Conservation (phyloP, 2,329 filamentous ascomycete genomes). For the Microthyrium microscopicum region DNA sequence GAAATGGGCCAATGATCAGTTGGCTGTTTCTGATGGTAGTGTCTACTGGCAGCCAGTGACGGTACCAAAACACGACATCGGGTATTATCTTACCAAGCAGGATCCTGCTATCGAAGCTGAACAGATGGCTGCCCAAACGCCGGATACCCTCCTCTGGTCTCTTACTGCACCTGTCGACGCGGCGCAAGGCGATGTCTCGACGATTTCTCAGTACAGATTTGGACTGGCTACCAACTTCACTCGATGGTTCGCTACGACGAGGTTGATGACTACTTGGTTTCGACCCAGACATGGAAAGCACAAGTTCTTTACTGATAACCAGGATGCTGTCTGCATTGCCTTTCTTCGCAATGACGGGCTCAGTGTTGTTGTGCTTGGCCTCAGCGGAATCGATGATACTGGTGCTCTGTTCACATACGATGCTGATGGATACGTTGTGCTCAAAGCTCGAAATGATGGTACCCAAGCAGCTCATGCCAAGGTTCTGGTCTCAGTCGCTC, state of each 20-base stretch:
- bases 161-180: slow-evolving; percentile 39
- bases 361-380: slow-evolving; percentile 59
- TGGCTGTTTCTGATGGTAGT: slow-evolving; percentile 45
- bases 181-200: slow-evolving; percentile 41
- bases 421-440: slow-evolving; percentile 45
- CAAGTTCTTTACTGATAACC: slow-evolving; percentile 46
- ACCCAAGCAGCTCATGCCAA: slow-evolving; percentile 36
- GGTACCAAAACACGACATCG: slow-evolving; percentile 25
- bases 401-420: slow-evolving; percentile 52
- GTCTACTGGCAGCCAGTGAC: slow-evolving; percentile 33
- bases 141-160: slow-evolving; percentile 55
- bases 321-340: slow-evolving; percentile 61
- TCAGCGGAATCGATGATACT: slow-evolving; percentile 58
- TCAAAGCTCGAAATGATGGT: slow-evolving; percentile 59
- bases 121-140: slow-evolving; percentile 45
- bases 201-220: slow-evolving; percentile 38
- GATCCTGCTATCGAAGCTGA: slow-evolving; percentile 38
- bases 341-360: slow-evolving; percentile 58
- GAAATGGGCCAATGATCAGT: slow-evolving; percentile 55
- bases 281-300: slow-evolving; percentile 68
- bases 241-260: slow-evolving; percentile 69
- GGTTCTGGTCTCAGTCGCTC: slow-evolving; percentile 54
- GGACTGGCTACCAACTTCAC: slow-evolving; percentile 47
- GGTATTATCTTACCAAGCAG: slow-evolving; percentile 40
- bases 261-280: slow-evolving; percentile 70